Conservation (phyloP, 495 filamentous ascomycete species). For the Penicillium argentinense region DNA sequence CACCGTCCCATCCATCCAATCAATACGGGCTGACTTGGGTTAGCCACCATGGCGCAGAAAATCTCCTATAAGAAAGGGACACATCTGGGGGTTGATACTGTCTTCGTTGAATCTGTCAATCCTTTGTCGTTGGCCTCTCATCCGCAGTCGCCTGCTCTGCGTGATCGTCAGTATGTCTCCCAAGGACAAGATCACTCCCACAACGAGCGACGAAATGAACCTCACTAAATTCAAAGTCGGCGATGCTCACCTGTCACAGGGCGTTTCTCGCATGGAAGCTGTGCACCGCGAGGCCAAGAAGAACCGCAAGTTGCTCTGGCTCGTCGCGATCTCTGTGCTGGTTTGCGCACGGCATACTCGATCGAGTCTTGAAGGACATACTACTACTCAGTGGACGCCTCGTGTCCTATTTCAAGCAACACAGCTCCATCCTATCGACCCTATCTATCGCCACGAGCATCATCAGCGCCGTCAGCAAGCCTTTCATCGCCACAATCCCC, state of each 20-base stretch:
- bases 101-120: background rate
- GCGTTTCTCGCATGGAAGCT: slow-evolving; percentile 14
- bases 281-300: slow-evolving; percentile 11
- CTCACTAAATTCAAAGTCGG: background rate
- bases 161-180: no score
- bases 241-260: slow-evolving; percentile 3
- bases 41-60: no score
- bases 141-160: no score
- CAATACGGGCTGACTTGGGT: no score
- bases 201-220: background rate
- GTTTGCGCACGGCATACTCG: slow-evolving; percentile 12
- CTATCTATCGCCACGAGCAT: slow-evolving; percentile 30
- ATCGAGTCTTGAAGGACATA: slow-evolving; percentile 11
- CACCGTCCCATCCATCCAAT: no score
- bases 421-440: slow-evolving; percentile 6
- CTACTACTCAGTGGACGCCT: slow-evolving; percentile 9
- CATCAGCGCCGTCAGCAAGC: slow-evolving; percentile 59
- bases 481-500: slow-evolving; percentile 61
- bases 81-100: no score
- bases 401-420: slow-evolving; percentile 8
- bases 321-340: slow-evolving; percentile 6
- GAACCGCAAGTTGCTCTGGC: slow-evolving; percentile 8
- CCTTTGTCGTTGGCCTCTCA: no score
- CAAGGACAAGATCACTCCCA: background rate
- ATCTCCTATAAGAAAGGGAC: no score